A percentile compares a stretch with the other conserved stretches of the same genome.
phyloP scores from a whole-genome alignment of 78 protist genomes.

The Polysphondylium violaceum region DNA sequence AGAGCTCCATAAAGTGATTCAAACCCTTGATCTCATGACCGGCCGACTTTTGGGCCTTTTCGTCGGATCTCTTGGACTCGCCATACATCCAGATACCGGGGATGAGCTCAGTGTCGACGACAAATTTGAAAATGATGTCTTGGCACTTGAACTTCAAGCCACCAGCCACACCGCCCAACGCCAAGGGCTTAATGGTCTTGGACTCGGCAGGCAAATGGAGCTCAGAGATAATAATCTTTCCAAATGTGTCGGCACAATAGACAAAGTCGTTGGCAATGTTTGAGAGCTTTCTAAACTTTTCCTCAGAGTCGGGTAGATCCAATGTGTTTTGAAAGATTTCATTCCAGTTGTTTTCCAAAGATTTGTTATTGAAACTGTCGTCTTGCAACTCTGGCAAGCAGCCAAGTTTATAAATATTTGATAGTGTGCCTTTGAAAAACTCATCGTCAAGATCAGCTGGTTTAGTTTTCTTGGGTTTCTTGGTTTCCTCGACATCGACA shows the following conservation, averaged over 20 bases:
- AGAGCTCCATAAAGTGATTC: constrained; percentile 40
- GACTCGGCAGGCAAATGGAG: constrained; percentile 55
- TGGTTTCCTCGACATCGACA: neutral
- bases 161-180: constrained; percentile 83
- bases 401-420: too few species aligned
- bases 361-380: too few species aligned
- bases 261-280: constrained; percentile 74
- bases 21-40: constrained; percentile 70
- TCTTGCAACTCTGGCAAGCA: too few species aligned
- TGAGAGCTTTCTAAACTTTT: constrained; percentile 48
- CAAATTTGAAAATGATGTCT: constrained; percentile 75
- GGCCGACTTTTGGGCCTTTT: constrained; percentile 63
- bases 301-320: constrained; percentile 24
- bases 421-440: too few species aligned
- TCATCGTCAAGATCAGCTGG: neutral
- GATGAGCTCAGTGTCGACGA: constrained; percentile 44
- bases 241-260: constrained; percentile 82
- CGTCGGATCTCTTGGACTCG: constrained; percentile 34
- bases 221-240: constrained; percentile 83
- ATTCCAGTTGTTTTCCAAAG: constrained; percentile 25
- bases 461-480: neutral
- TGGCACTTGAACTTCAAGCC: constrained; percentile 46
- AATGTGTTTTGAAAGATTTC: constrained; percentile 40
- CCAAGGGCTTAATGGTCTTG: constrained; percentile 76
- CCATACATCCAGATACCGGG: constrained; percentile 79